Evolutionary conservation across 2,329 filamentous ascomycete species (phyloP), one percentile per base, ranked within the genome.

Genomic region (Trichoderma brevicompactum): DNA sequence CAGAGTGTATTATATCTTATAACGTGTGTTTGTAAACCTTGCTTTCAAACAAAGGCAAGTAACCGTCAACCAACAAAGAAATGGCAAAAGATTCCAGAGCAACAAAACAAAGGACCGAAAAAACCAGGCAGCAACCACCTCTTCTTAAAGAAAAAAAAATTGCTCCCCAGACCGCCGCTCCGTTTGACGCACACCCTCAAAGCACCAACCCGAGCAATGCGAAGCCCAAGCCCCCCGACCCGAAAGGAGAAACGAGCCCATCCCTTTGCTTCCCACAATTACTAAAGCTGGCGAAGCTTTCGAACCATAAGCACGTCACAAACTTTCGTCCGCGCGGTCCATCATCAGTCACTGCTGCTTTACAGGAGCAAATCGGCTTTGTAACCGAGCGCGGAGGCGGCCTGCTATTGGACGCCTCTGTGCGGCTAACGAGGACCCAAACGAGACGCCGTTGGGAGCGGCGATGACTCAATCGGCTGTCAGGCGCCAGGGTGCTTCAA

Each of bases 271-370:
- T 28, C 52, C 15, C 32, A 53, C 23, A n/a, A 40, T 40, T 44
- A 36, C 15, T 9, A 34, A 36, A 38, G 36, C 50, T 23, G 46
- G 19, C 44, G 23, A 36, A 46, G 32, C 43, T 10, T 1, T 46
- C 36, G 34, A 15, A 10, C 34, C 32, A 28, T 50, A 50, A 60
- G 56, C 56, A 41, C 44, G 44, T 41, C 36, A 38, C 44, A 60
- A 60, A 60, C 56, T 60, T 50, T 60, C 17, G 15, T 41, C 56
- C 56, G 56, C 56, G 56, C 56, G 34, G 43, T 49, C 17, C 23
- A 50, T 12, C 17, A 40, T 23, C 17, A 34, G 43, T 23, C 41
- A 48, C 9, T 7, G 23, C 23, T 32, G 19, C 19, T 8, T 46
- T n/a, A 23, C 6, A 12, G 13, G 28, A 23, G 10, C 28, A 50